Evolutionary conservation across 2,329 filamentous ascomycete species (phyloP), one percentile per base, ranked within the genome.

Genomic region (Purpureocillium takamizusanense): DNA sequence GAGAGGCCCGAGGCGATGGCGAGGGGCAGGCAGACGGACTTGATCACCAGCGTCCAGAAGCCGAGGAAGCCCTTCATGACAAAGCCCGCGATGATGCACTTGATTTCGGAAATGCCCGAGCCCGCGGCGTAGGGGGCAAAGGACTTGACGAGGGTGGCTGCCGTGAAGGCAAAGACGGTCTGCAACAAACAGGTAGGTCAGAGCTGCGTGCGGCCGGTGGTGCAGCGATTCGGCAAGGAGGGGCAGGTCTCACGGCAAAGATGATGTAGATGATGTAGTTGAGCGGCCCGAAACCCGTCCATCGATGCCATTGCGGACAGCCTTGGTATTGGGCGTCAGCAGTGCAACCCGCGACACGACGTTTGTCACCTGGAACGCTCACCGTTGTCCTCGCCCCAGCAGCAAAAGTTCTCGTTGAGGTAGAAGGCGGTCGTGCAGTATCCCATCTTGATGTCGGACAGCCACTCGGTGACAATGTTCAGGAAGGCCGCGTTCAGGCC

Each of bases 41-140:
- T 98, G 65, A 98, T 97, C 43, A 92, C 61, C 25, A 98, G 69
- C 5, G 92, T 97, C 76, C 87, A 88, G 51, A 83, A 82, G 15
- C 90, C 88, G 13, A 98, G 72, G 54, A 98, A 98, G 0, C 89
- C 92, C 62, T 97, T 95, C 92, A 98, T 98, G 36, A 97, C 86
- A 57, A 98, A 98, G 3, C 92, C 92, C 4, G 90, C 92, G 55
- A 98, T 95, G 56, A 98, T 97, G 62, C 88, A 95, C 63, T 98
- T 98, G 72, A 98, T 98, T 66, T 98, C 92, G 11, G 88, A 95
- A 42, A 98, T 98, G 31, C 92, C 92, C 11, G 87, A 95, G 13
- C 92, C 92, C 27, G 92, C 92, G 10, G 92, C 92, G 58, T 98
- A 98, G 0, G 92, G 92, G 4, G 92, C 89, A 61, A 92, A 97